Conservation (phyloP, 169 alveolate species). For the Perkinsus marinus region DNA sequence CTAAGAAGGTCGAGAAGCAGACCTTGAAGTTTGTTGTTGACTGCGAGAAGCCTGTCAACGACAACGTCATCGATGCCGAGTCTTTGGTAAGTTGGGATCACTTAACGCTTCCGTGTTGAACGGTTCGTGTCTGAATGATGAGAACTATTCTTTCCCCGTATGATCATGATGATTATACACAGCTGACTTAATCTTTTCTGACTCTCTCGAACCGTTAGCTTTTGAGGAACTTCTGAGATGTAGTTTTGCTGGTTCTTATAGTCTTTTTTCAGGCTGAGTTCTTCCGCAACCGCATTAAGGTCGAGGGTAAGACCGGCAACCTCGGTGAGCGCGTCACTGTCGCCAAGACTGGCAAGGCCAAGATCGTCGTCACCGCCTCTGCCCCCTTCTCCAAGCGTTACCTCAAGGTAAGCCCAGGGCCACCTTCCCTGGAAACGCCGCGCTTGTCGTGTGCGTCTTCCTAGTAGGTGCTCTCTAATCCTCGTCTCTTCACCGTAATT, state of each 20-base stretch:
- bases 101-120: neutral
- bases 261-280: slow-evolving; percentile 55
- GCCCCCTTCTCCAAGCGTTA: slow-evolving; percentile 86
- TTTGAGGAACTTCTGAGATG: neutral
- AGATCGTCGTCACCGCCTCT: slow-evolving; percentile 61
- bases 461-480: neutral
- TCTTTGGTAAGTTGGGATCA: neutral
- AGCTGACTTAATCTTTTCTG: neutral
- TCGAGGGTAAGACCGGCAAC: slow-evolving; percentile 82
- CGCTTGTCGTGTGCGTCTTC: neutral
- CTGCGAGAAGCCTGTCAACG: neutral
- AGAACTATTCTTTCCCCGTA: neutral
- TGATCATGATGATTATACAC: neutral
- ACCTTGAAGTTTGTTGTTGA: neutral
- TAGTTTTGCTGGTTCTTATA: neutral
- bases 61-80: neutral
- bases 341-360: slow-evolving; percentile 56
- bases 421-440: neutral
- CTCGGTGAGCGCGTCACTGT: slow-evolving; percentile 70
- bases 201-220: neutral
- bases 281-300: slow-evolving; percentile 76
- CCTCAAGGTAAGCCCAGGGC: slow-evolving; percentile 43
- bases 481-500: neutral
- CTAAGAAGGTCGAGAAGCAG: neutral
- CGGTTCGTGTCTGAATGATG: neutral